phyloP scores from a whole-genome alignment of 1,284 basidiomycete genomes.

The Afroboletus lepidellus region DNA sequence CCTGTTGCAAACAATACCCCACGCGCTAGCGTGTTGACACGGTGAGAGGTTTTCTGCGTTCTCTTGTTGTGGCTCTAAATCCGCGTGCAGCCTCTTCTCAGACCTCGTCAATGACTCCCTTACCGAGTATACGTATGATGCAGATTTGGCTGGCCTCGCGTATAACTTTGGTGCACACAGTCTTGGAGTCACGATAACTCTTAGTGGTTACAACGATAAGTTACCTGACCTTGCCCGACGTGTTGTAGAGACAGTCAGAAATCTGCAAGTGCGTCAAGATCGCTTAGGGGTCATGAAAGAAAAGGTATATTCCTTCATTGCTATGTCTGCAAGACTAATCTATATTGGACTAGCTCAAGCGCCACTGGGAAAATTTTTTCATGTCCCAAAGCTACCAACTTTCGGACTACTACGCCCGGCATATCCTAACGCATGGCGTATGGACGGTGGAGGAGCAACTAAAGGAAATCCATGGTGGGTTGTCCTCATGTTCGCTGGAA shows the following conservation, averaged over 20 bases:
- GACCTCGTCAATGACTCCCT: slow-evolving; percentile 89
- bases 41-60: slow-evolving; percentile 38
- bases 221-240: slow-evolving; percentile 75
- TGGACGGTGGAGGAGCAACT: slow-evolving; percentile 86
- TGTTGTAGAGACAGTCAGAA: slow-evolving; percentile 73
- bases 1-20: slow-evolving; percentile 56
- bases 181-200: slow-evolving; percentile 68
- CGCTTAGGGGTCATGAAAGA: slow-evolving; percentile 86
- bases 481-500: not conserved
- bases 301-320: slow-evolving; percentile 48
- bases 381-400: slow-evolving; percentile 83
- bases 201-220: slow-evolving; percentile 95
- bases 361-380: slow-evolving; percentile 85
- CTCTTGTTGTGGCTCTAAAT: slow-evolving; percentile 1
- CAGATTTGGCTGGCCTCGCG: slow-evolving; percentile 85
- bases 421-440: slow-evolving; percentile 67
- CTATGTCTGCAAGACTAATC: slow-evolving; percentile 9
- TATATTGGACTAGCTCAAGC: slow-evolving; percentile 51
- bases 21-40: slow-evolving; percentile 59
- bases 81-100: slow-evolving; percentile 64
- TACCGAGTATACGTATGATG: slow-evolving; percentile 91
- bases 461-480: slow-evolving; percentile 73
- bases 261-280: slow-evolving; percentile 66
- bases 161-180: slow-evolving; percentile 73
- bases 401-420: slow-evolving; percentile 76